Conservation (phyloP, 1,284 basidiomycete species). For the Sutorius eximius region DNA sequence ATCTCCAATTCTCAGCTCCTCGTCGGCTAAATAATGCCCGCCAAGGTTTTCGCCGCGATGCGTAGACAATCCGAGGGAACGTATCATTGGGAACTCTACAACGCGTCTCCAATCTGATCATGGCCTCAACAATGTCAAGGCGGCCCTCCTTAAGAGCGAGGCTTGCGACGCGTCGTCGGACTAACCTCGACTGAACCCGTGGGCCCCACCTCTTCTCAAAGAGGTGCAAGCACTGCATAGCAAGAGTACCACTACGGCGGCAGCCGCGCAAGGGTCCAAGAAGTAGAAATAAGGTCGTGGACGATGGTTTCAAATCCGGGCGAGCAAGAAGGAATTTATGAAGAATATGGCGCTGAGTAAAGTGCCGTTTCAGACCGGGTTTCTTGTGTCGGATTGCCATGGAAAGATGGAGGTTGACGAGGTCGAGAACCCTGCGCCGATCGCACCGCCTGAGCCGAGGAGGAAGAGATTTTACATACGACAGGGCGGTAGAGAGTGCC, state of each 20-base stretch:
- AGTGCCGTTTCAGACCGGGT: constrained; percentile 39
- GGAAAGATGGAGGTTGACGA: constrained; percentile 48
- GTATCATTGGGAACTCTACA: constrained; percentile 3
- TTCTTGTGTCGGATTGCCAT: constrained; percentile 36
- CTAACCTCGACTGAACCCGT: constrained; percentile 52
- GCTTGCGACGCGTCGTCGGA: constrained; percentile 54
- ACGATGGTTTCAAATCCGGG: constrained; percentile 51
- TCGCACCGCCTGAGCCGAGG: constrained; percentile 34
- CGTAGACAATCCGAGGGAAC: constrained; percentile 8
- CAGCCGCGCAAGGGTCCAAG: constrained; percentile 50
- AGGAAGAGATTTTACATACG: constrained; percentile 47
- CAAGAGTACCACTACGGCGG: constrained; percentile 52
- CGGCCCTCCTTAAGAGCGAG: constrained; percentile 64
- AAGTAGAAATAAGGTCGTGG: constrained; percentile 62
- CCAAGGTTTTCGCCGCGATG: constrained; percentile 22
- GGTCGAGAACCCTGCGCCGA: constrained; percentile 39
- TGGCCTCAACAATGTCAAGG: constrained; percentile 45
- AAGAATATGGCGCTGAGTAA: constrained; percentile 38
- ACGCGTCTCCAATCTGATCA: constrained; percentile 31
- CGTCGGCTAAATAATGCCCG: constrained; percentile 25
- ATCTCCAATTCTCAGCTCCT: constrained; percentile 32
- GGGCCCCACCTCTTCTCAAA: constrained; percentile 58
- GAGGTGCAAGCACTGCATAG: constrained; percentile 41
- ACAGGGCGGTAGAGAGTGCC: constrained; percentile 43
- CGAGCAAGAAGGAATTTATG: constrained; percentile 47